Evolutionary conservation across 2,329 filamentous ascomycete species (phyloP), one percentile per base, ranked within the genome.

Genomic region (Tolypocladium album): DNA sequence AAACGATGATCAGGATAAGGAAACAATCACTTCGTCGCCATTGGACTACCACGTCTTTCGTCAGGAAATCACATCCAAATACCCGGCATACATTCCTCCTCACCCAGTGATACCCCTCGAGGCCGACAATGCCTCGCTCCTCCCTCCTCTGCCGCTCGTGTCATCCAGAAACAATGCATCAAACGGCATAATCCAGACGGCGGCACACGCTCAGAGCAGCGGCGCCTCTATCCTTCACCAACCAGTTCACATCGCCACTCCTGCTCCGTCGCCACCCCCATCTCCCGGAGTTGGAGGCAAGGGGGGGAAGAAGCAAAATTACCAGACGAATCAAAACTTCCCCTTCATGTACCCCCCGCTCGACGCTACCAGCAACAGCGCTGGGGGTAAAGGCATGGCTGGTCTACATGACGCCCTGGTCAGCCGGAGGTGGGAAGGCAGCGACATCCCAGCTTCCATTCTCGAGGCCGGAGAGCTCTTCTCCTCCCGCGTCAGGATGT

Each of bases 291-390:
- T 88, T 40, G 92, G 92, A 34, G 92, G 92, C 0, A 99, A 97
- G 72, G 90, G 89, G 58, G 92, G 89, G 0, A 99, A 99, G 79
- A 99, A 99, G 71, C 94, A 99, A 69, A 99, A 97, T 67, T 99
- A 99, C 68, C 94, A 99, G 72, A 99, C 94, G 0, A 99, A 99
- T 69, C 94, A 99, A 68, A 94, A 97, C 70, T 97, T 99, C 65
- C 94, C 94, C 0, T 97, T 99, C 70, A 86, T 99, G 76, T 99
- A 99, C 67, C 94, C 94, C 2, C 94, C 94, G 1, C 78, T 97
- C 22, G 93, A 97, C 73, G 88, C 87, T 63, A 88, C 86, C 31
- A 96, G 92, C 74, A 96, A 96, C 70, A 89, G 88, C 66, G 87
- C 93, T 43, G 93, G 94, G 57, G 93, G 93, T 1, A 97, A 96